A percentile compares a stretch with the other conserved stretches of the same genome.
Evolutionary conservation across 257 asterid species (phyloP).

Genomic region (Scutellaria minor): DNA sequence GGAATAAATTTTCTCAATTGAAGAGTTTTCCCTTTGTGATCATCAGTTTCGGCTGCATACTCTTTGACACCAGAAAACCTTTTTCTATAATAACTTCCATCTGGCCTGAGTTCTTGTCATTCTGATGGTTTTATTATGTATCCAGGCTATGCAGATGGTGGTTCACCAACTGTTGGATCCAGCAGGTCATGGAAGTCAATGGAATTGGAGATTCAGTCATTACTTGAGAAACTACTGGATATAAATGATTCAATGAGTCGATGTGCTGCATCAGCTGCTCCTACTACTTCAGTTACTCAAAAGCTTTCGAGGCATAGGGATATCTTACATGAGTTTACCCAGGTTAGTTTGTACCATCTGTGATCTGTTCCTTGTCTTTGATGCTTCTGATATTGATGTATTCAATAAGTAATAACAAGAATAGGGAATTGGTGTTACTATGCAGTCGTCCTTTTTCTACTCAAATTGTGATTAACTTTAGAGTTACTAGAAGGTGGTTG

Average conservation of each 20-base stretch:
- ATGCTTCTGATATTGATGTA: not conserved
- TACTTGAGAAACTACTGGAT: conserved; percentile 85
- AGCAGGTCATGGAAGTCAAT: conserved; percentile 91
- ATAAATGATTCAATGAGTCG: conserved; percentile 92
- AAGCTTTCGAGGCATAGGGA: conserved; percentile 92
- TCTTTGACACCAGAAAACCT: conserved; percentile 14
- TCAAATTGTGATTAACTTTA: too few relatives aligned
- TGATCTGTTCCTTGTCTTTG: conserved; percentile 1
- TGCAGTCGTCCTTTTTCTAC: not conserved
- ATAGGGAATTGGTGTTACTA: not conserved
- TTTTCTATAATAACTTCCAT: not conserved
- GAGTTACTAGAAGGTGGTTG: too few relatives aligned
- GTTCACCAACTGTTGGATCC: conserved; percentile 79
- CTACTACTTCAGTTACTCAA: conserved; percentile 82
- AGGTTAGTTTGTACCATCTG: conserved; percentile 51
- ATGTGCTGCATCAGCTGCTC: conserved; percentile 88
- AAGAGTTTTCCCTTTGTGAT: not conserved
- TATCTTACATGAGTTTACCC: conserved; percentile 87
- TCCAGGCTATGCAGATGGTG: conserved; percentile 66
- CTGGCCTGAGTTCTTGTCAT: not conserved
- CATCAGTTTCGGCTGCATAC: not conserved
- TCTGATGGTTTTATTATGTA: conserved; percentile 42
- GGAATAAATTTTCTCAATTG: not conserved
- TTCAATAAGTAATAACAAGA: conserved; percentile 11
- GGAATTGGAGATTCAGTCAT: conserved; percentile 92